Evolutionary conservation across 169 alveolate species (phyloP).

Genomic region (Cryptosporidium viatorum): DNA sequence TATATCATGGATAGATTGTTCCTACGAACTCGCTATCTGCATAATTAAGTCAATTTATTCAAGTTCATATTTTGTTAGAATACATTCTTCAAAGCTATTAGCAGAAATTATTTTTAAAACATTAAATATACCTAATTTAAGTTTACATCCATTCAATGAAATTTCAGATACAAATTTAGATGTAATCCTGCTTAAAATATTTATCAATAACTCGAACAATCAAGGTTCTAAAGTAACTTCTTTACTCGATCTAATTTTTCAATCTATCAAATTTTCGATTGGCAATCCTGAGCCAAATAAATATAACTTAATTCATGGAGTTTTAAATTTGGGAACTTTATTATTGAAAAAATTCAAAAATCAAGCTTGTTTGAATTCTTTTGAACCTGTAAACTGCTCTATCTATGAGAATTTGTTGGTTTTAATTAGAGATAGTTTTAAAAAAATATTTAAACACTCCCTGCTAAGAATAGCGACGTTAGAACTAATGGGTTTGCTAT

Average conservation of each 20-base stretch:
- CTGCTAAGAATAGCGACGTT: neutral
- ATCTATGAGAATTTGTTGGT: neutral
- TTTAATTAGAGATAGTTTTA: neutral
- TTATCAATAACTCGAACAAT: neutral
- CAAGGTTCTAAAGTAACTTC: neutral
- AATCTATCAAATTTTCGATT: conserved; percentile 26
- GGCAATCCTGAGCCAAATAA: neutral
- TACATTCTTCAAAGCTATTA: conserved; percentile 21
- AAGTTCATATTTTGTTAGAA: conserved; percentile 30
- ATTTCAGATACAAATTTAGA: neutral
- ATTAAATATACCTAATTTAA: conserved; percentile 16
- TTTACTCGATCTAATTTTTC: neutral
- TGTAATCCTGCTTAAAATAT: neutral
- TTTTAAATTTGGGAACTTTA: neutral
- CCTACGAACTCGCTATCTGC: conserved; percentile 24
- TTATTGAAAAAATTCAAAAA: conserved; percentile 2
- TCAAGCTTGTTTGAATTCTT: neutral
- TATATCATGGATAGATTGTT: conserved; percentile 47
- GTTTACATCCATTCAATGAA: neutral
- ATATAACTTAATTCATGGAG: conserved; percentile 49
- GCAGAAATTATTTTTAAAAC: conserved; percentile 13
- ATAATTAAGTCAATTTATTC: conserved; percentile 42
- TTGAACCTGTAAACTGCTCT: neutral
- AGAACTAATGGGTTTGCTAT: conserved; percentile 8
- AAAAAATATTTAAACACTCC: neutral